A percentile compares a stretch with the other conserved stretches of the same genome.
phyloP scores from a whole-genome alignment of 306 rosid species.

The Prunus mongolica region DNA sequence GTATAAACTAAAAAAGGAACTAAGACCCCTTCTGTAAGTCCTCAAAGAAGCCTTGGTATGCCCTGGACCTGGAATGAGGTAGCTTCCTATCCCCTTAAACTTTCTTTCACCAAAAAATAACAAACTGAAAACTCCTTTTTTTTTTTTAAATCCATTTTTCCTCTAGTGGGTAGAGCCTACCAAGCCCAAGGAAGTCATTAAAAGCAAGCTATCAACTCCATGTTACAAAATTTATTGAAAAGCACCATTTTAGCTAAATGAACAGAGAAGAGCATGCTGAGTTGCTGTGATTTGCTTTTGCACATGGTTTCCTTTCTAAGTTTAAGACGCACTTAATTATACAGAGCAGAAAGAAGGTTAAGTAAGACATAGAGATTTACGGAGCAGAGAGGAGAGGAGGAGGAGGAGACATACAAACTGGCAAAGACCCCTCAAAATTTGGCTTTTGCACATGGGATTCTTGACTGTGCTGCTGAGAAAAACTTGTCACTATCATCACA shows the following conservation, averaged over 20 bases:
- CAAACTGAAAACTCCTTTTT: no score
- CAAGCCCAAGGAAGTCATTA: not conserved
- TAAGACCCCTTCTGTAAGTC: no score
- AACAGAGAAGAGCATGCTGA: not conserved
- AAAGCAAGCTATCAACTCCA: constrained; percentile 4
- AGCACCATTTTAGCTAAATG: not conserved
- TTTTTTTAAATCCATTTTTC: no score
- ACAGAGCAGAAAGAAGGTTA: not conserved
- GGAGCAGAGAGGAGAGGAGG: not conserved
- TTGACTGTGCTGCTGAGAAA: constrained; percentile 18
- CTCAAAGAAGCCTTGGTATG: no score
- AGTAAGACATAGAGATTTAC: not conserved
- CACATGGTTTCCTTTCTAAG: not conserved
- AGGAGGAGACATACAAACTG: constrained; percentile 11
- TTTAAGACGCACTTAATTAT: not conserved
- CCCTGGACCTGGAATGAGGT: rapidly evolving
- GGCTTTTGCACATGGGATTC: constrained; percentile 90
- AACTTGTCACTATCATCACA: constrained; percentile 55
- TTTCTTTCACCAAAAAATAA: no score
- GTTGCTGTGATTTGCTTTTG: constrained; percentile 11
- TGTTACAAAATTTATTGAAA: constrained; percentile 7
- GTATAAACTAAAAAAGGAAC: no score
- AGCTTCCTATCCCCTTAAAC: no score
- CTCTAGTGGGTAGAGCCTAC: not conserved
- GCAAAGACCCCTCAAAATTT: constrained; percentile 42